Percentiles rank a stretch among this genome's conserved stretches.
These are phyloP conservation scores for Basipetospora chlamydospora DNA, from an alignment of 2,329 filamentous ascomycete species.

Conservation along the genomic window DNA sequence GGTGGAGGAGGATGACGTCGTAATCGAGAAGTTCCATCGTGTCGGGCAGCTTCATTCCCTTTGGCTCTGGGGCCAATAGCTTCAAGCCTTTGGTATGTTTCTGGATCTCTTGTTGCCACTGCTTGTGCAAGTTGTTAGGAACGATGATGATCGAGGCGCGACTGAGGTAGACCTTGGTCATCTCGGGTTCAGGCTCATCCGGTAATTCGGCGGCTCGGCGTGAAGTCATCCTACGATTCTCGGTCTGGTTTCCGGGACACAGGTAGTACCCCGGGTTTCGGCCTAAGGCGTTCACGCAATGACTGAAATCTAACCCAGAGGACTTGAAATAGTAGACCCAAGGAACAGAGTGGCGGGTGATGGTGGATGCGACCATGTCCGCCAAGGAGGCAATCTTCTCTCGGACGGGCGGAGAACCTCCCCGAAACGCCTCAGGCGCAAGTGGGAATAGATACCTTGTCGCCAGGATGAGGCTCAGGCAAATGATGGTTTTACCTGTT, in stretches of 20 bases:
- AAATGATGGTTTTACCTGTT: slow-evolving; percentile 78
- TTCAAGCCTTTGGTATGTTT: slow-evolving; percentile 59
- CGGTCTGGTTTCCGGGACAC: slow-evolving; percentile 25
- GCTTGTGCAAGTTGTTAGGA: slow-evolving; percentile 66
- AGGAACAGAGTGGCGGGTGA: slow-evolving; percentile 52
- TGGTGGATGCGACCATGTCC: slow-evolving; percentile 61
- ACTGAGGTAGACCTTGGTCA: slow-evolving; percentile 43
- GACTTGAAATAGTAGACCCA: slow-evolving; percentile 51
- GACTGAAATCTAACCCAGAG: slow-evolving; percentile 32
- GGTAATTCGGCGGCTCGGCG: not conserved
- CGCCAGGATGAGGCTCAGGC: slow-evolving; percentile 60
- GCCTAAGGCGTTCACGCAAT: slow-evolving; percentile 41
- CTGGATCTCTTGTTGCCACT: slow-evolving; percentile 69
- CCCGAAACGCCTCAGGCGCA: slow-evolving; percentile 47
- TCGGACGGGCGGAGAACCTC: slow-evolving; percentile 21
- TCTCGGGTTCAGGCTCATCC: not conserved
- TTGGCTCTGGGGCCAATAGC: slow-evolving; percentile 40
- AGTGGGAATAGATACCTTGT: slow-evolving; percentile 55
- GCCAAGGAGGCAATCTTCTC: slow-evolving; percentile 45
- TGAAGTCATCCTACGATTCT: slow-evolving; percentile 13
- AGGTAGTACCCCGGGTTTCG: slow-evolving; percentile 45
- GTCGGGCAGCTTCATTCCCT: slow-evolving; percentile 32
- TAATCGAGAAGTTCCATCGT: slow-evolving; percentile 44
- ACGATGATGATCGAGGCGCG: slow-evolving; percentile 64
- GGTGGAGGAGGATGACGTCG: slow-evolving; percentile 69